Base-by-base conservation (phyloP, 2,329 filamentous ascomycete genomes). In the Alternaria solani region DNA sequence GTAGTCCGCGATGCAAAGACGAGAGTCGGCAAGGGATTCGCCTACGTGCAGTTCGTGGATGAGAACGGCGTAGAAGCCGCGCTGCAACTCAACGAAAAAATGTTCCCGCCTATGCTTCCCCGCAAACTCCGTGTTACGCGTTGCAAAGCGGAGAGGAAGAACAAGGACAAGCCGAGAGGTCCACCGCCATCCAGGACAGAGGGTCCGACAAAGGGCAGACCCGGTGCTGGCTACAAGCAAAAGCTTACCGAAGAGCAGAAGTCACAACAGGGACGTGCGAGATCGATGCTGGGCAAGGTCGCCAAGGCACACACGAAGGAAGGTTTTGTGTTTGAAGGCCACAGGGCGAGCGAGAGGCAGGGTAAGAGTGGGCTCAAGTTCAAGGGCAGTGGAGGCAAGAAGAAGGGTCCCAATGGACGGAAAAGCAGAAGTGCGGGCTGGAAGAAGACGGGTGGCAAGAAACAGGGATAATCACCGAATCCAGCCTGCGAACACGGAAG, bases 21-120 rank as follows among this genome's bases (percentile, higher is more conserved):
- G 7, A 88, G 96, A 51, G 92, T 99, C 30, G 93, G 95, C 72
- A 99, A 99, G 78, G 95, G 95, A 5, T 93, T 99, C 75, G 96
- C 96, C 63, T 99, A 99, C 73, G 94, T 99, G 16, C 95, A 99
- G 75, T 99, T 99, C 38, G 70, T 90, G 83, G 92, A 98, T 71
- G 88, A 85, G 64, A 97, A 96, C 71, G 85, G 90, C 44, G 94
- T 99, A 46, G 95, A 99, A 79, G 87, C 91, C n/a, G 95, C 95
- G 2, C 85, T 99, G 12, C 86, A 96, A 39, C 87, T 94, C 62
- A 87, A 97, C 76, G 94, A 89, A 63, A 96, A 98, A 83, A 95
- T 92, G 71, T 98, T 94, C 74, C 93, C 94, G 16, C 94, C 94
- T 18, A 89, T 97, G 87, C 88, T 98, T n/a, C 94, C 94, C 9